Base-by-base conservation (phyloP, 352 stramenopile genomes). In the Phytophthora cryptogea region DNA sequence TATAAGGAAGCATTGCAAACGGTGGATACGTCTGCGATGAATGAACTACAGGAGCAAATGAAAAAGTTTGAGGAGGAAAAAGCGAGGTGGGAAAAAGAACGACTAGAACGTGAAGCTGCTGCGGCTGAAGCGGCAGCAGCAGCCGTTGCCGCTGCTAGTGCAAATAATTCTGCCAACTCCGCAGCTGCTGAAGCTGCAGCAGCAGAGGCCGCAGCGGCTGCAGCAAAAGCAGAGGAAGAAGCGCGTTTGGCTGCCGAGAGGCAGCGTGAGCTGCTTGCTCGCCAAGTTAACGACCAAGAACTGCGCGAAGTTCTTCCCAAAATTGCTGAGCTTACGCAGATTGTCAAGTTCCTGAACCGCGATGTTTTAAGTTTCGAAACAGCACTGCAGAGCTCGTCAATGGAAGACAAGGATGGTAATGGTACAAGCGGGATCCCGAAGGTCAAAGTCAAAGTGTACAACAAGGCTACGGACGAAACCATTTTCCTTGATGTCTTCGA, bases 401-500 rank as follows among this genome's bases (percentile, higher is more conserved):
- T 68, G 37, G 56, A 67, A 56, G 72, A 80, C 8, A 86, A 86
- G 16, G 64, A 68, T 14, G 58, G 51, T 7, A 56, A 47, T 53
- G 63, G 65, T 6, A 63, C 49, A 26, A 59, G 45, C 16, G 51
- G 71, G 9, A 91, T 94, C 53, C 88, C 90, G 4, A 92, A 92
- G 43, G 86, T 96, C 57, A 97, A 96, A 59, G 86, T 97, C 63
- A 94, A 97, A 68, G 87, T 97, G 48, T 74, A 89, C 68, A 96
- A 97, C 72, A 87, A 82, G 27, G 70, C 78, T 9, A 95, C 86
- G 7, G 86, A 96, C 54, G 86, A 96, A 65, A 91, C 83, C 13
- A 97, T 97, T 61, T 92, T 98, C 59, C 71, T 98, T 0, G 92
- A 97, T 57, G 90, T 96, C 10, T 97, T 97, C 68, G 93, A 98